phyloP scores from a whole-genome alignment of 2,329 filamentous ascomycete genomes.

The Aspergillus sp. region DNA sequence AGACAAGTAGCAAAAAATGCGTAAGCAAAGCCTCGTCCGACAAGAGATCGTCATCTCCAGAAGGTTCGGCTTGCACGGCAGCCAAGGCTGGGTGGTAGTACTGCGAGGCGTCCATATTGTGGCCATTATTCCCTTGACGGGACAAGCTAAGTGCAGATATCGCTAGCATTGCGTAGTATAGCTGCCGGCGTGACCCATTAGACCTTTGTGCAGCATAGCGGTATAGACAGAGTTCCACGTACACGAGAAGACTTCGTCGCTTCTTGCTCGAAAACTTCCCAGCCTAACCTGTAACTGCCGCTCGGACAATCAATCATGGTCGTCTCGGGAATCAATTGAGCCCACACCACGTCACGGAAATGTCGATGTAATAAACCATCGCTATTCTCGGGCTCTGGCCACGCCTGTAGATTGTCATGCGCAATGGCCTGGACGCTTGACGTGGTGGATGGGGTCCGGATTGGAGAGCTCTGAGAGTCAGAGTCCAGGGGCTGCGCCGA shows the following conservation, averaged over 20 bases:
- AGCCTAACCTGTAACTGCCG: slow-evolving; percentile 28
- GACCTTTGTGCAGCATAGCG: slow-evolving; percentile 7
- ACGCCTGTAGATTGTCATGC: slow-evolving; percentile 16
- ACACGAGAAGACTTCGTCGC: slow-evolving; percentile 53
- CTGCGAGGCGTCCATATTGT: slow-evolving; percentile 51
- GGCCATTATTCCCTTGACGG: slow-evolving; percentile 45
- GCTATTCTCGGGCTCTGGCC: slow-evolving; percentile 23
- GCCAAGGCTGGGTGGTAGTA: slow-evolving; percentile 57
- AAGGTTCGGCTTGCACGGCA: slow-evolving; percentile 46
- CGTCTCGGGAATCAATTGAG: slow-evolving; percentile 35
- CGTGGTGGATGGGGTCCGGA: slow-evolving; percentile 27
- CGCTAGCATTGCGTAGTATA: slow-evolving; percentile 59
- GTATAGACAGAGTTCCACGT: slow-evolving; percentile 25
- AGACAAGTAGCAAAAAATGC: slow-evolving; percentile 58
- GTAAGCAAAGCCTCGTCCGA: slow-evolving; percentile 58
- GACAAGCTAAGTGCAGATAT: slow-evolving; percentile 55
- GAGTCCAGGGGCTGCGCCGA: slow-evolving; percentile 37
- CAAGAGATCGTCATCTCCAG: slow-evolving; percentile 51
- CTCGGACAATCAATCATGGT: slow-evolving; percentile 19
- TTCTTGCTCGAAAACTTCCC: slow-evolving; percentile 48
- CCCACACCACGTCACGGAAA: slow-evolving; percentile 44
- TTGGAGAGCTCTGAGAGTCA: slow-evolving; percentile 27
- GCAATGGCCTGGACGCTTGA: slow-evolving; percentile 22
- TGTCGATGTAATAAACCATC: slow-evolving; percentile 38
- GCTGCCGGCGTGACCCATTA: slow-evolving; percentile 33